Evolutionary conservation across 495 filamentous ascomycete species (phyloP), one percentile per base, ranked within the genome.

Genomic region (Xylaria longipes): DNA sequence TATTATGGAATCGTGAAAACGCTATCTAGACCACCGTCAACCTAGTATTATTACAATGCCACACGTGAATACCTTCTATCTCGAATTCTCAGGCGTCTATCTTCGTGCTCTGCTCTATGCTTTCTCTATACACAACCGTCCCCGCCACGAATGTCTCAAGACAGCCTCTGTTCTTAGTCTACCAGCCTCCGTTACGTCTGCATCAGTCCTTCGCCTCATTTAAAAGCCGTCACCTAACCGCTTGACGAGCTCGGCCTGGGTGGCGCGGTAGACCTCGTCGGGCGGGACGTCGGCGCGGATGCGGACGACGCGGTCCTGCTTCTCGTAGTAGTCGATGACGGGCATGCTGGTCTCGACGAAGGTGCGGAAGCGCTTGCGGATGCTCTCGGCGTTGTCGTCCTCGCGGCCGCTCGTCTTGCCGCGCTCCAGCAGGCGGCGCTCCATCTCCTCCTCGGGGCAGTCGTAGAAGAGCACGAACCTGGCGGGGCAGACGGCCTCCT

Each of bases 321-420:
- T 84, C 82, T 91, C 91, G 82, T 92, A 98, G 75, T 91, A 88
- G 72, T 96, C 87, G 60, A 99, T 94, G 45, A 98, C 96, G 50
- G 96, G 96, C 94, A 98, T 97, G 79, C 93, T 97, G 3, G 94
- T 97, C 81, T 98, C 93, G 35, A 96, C 84, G 77, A 98, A 99
- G 5, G 91, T 94, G 71, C 90, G 88, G 84, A 99, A 99, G 46
- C 96, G 87, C 90, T 99, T 99, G 82, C 90, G 92, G 81, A 98
- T 98, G 75, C 90, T 93, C 84, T 97, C 96, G 54, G 89, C 90
- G 81, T 99, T 99, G 81, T 99, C 96, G 80, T 99, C 96, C 35
- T 91, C 84, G 64, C 96, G 86, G 14, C 96, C 96, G 76, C 89
- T 93, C 6, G 95, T 98, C 90, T 97, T 91, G 35, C 95, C 96